A percentile compares a stretch with the other conserved stretches of the same genome.
Evolutionary conservation across 176 grass and related monocot genomes (phyloP).

Genomic region (Pontederia crassipes): DNA sequence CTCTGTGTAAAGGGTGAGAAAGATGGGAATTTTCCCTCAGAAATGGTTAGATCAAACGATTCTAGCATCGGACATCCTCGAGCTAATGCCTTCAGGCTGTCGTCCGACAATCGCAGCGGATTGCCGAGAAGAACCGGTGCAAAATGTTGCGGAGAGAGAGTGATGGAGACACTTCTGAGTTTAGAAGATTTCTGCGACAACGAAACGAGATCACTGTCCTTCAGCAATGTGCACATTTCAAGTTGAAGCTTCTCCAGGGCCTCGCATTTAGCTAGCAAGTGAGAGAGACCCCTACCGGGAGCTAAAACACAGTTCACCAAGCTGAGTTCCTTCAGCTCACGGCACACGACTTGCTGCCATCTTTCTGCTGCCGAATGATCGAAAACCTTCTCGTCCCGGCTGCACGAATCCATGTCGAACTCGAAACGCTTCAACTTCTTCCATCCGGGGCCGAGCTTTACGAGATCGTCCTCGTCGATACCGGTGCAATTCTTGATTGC

Average conservation of each 20-base stretch:
- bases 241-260: conserved; percentile 46
- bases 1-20: conserved; percentile 31
- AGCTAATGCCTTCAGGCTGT: conserved; percentile 34
- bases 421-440: conserved; percentile 46
- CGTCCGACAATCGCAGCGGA: conserved; percentile 33
- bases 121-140: not conserved
- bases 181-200: conserved; percentile 39
- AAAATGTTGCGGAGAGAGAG: conserved; percentile 13
- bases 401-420: conserved; percentile 37
- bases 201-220: conserved; percentile 39
- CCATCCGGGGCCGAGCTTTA: conserved; percentile 49
- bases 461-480: conserved; percentile 39
- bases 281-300: conserved; percentile 29
- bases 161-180: conserved; percentile 43
- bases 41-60: conserved; percentile 43
- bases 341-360: conserved; percentile 19
- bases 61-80: conserved; percentile 41
- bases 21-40: not conserved
- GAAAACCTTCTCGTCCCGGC: conserved; percentile 17
- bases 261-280: conserved; percentile 33
- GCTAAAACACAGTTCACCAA: conserved; percentile 40
- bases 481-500: conserved; percentile 39
- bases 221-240: conserved; percentile 43
- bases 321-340: conserved; percentile 47
- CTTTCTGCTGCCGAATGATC: not conserved